phyloP scores from a whole-genome alignment of 2,329 filamentous ascomycete genomes.

The Chaetomiaceae sp. region DNA sequence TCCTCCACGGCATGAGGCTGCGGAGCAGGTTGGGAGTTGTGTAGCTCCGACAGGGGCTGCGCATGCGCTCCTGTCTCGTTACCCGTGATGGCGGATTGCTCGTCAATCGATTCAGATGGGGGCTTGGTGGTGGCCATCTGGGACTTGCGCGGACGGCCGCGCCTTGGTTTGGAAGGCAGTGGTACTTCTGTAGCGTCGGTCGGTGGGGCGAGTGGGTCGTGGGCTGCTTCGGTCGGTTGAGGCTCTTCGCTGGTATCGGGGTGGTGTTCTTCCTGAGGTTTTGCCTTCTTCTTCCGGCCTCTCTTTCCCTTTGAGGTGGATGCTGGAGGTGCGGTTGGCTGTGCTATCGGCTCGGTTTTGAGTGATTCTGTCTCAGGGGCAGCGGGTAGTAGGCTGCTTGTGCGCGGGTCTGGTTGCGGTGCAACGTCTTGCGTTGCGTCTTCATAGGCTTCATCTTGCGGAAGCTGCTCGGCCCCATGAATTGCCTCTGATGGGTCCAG shows the following conservation, averaged over 20 bases:
- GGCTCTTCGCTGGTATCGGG: constrained; percentile 5
- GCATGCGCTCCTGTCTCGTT: neutral
- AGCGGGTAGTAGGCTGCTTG: neutral
- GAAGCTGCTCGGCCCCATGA: neutral
- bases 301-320: constrained; percentile 24
- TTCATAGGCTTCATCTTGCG: neutral
- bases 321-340: neutral
- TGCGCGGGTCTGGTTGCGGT: neutral
- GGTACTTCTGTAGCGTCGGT: constrained; percentile 7
- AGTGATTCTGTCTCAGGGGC: neutral
- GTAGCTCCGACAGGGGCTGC: constrained; percentile 1
- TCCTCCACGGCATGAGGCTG: neutral
- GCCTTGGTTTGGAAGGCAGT: constrained; percentile 28
- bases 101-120: neutral
- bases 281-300: constrained; percentile 27
- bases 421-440: neutral
- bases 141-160: constrained; percentile 39
- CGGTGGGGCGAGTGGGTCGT: neutral
- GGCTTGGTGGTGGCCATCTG: constrained; percentile 11
- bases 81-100: constrained; percentile 3
- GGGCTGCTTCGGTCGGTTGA: neutral
- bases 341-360: neutral
- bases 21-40: constrained; percentile 4
- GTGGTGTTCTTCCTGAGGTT: too few relatives aligned
- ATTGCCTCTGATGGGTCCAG: neutral